These are phyloP conservation scores for Paramecium primaurelia DNA, from an alignment of 73 alveolate species.

Conservation along the genomic window DNA sequence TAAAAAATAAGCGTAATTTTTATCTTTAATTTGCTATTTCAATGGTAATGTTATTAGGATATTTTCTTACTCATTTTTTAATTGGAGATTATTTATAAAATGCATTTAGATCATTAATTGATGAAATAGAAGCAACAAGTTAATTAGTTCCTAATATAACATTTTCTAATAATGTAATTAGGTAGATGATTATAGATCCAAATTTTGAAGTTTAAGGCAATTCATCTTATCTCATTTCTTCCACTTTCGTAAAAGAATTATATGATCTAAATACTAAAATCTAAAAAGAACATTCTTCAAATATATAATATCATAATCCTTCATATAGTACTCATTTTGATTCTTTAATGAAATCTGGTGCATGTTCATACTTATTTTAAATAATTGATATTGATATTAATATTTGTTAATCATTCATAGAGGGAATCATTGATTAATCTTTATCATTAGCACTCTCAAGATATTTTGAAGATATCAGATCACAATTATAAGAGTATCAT, in stretches of 20 bases:
- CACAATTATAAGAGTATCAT: not conserved
- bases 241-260: not conserved
- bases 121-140: not conserved
- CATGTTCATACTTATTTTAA: not conserved
- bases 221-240: not conserved
- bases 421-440: slow-evolving; percentile 18
- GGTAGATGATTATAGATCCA: slow-evolving; percentile 3
- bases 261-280: slow-evolving; percentile 17
- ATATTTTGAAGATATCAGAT: slow-evolving; percentile 19
- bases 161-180: not conserved
- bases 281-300: slow-evolving; percentile 6
- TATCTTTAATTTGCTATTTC: slow-evolving; percentile 11
- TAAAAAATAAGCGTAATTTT: not conserved
- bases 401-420: not conserved
- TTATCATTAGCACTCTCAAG: slow-evolving; percentile 12
- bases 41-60: not conserved
- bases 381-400: not conserved
- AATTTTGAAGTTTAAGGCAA: not conserved
- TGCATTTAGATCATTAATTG: not conserved
- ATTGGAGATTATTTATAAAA: not conserved
- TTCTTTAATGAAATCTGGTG: slow-evolving; percentile 13
- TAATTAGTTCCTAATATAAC: not conserved
- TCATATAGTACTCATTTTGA: not conserved
- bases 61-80: not conserved
- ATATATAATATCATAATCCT: not conserved